Conservation (phyloP, 2,329 filamentous ascomycete genomes). For the Nothophoma quercina region DNA sequence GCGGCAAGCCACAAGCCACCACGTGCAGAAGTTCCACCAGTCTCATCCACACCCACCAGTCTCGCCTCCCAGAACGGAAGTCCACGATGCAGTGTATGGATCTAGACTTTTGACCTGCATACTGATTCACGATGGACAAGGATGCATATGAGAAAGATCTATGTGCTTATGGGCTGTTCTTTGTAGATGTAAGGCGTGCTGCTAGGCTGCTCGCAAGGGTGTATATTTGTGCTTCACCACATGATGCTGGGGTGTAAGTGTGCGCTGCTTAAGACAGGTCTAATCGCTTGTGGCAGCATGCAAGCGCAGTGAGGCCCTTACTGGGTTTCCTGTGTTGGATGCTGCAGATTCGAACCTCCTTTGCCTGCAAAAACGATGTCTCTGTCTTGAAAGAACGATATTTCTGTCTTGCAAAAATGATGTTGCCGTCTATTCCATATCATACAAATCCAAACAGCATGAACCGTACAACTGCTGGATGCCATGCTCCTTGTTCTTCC, state of each 20-base stretch:
- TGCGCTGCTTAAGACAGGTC: no score
- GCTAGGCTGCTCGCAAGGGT: no score
- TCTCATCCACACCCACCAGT: not conserved
- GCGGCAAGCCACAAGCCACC: constrained; percentile 4
- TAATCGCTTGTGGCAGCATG: no score
- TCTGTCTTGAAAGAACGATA: no score
- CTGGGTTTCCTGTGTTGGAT: not conserved
- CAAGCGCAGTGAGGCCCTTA: no score
- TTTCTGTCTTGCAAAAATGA: no score
- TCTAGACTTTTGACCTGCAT: constrained; percentile 6
- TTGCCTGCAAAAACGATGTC: no score
- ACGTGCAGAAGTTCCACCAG: constrained; percentile 8
- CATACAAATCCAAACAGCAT: no score
- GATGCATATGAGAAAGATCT: not conserved
- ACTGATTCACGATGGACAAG: no score
- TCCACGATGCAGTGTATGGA: constrained; percentile 1
- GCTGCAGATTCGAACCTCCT: not conserved
- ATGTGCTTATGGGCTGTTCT: not conserved
- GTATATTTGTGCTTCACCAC: no score
- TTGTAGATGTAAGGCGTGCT: not conserved
- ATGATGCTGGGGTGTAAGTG: no score
- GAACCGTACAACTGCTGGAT: not conserved
- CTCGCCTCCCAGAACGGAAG: not conserved
- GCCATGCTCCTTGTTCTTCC: not conserved
- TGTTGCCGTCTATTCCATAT: no score